These are phyloP conservation scores for Polychaeton citri DNA, from an alignment of 2,329 filamentous ascomycete species.

Conservation along the genomic window DNA sequence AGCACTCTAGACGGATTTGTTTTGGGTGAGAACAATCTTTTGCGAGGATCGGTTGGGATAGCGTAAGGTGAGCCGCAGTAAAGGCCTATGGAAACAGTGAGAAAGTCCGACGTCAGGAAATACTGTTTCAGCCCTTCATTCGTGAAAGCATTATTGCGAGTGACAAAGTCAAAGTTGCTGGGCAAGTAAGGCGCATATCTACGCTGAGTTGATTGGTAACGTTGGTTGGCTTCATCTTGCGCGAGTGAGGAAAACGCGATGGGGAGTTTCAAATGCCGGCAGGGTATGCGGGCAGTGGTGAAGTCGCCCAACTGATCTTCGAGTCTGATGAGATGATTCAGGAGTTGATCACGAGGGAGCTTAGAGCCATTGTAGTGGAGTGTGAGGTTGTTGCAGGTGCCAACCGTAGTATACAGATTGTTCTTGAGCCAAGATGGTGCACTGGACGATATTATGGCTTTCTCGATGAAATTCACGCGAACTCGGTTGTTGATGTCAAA, in stretches of 20 bases:
- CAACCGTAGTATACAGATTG: constrained; percentile 38
- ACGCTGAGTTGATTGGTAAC: constrained; percentile 50
- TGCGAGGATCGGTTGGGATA: constrained; percentile 40
- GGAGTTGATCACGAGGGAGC: constrained; percentile 22
- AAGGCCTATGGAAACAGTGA: constrained; percentile 43
- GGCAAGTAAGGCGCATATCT: constrained; percentile 49
- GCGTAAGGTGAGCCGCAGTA: constrained; percentile 41
- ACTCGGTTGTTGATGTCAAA: constrained; percentile 46
- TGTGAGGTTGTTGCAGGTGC: constrained; percentile 34
- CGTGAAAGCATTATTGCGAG: constrained; percentile 41
- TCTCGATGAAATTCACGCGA: constrained; percentile 40
- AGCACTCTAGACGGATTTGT: constrained; percentile 44
- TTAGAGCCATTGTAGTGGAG: constrained; percentile 28
- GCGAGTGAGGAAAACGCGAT: constrained; percentile 30
- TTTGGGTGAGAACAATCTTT: constrained; percentile 42
- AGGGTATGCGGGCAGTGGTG: constrained; percentile 27
- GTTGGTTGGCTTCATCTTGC: constrained; percentile 39
- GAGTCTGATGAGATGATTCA: constrained; percentile 25
- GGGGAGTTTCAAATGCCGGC: constrained; percentile 29
- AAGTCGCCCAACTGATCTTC: constrained; percentile 31
- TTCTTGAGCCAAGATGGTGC: constrained; percentile 24
- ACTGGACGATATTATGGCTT: constrained; percentile 29
- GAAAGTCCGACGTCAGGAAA: constrained; percentile 36
- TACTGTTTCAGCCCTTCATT: constrained; percentile 37
- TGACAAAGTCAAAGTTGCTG: constrained; percentile 46